These are phyloP conservation scores for Naumovozyma dairenensis DNA, from an alignment of 805 yeast genomes.

Conservation along the genomic window DNA sequence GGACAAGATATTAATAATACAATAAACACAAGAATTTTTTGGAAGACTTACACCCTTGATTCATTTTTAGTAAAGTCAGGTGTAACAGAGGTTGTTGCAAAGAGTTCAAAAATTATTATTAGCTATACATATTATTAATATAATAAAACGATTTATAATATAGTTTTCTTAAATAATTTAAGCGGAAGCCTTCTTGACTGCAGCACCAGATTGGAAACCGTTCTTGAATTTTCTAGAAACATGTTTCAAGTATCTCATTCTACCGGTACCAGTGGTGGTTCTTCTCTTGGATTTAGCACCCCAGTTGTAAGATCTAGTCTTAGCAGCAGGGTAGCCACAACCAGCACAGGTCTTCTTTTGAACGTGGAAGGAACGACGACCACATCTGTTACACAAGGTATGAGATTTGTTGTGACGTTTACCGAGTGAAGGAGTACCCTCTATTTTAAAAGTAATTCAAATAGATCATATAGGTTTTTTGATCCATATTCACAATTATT, in stretches of 20 bases:
- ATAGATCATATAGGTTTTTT: too few species aligned
- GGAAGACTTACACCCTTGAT: too few species aligned
- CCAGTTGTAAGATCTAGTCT: conserved; percentile 99
- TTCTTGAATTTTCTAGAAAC: conserved; percentile 97
- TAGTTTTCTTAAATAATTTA: too few species aligned
- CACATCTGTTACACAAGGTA: conserved; percentile 98
- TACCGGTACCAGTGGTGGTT: conserved; percentile 99
- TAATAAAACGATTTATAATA: too few species aligned
- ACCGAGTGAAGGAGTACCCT: conserved; percentile 99
- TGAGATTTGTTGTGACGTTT: conserved; percentile 99
- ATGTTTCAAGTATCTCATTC: conserved; percentile 95
- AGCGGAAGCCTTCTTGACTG: conserved; percentile 51
- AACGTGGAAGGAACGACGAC: conserved; percentile 95
- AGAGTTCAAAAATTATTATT: too few species aligned
- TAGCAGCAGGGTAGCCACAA: conserved; percentile 99
- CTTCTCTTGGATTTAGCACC: conserved; percentile 98
- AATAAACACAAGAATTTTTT: too few species aligned
- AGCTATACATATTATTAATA: too few species aligned
- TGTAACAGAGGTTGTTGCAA: too few species aligned
- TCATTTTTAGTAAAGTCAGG: too few species aligned
- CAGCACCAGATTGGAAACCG: conserved; percentile 90
- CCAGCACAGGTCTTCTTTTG: conserved; percentile 98
- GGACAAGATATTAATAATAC: too few species aligned
- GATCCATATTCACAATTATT: too few species aligned
- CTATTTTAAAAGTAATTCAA: conserved; percentile 35